Evolutionary conservation across 2,329 filamentous ascomycete species (phyloP), one percentile per base, ranked within the genome.

Genomic region (Ophiocordyceps camponoti-floridani): DNA sequence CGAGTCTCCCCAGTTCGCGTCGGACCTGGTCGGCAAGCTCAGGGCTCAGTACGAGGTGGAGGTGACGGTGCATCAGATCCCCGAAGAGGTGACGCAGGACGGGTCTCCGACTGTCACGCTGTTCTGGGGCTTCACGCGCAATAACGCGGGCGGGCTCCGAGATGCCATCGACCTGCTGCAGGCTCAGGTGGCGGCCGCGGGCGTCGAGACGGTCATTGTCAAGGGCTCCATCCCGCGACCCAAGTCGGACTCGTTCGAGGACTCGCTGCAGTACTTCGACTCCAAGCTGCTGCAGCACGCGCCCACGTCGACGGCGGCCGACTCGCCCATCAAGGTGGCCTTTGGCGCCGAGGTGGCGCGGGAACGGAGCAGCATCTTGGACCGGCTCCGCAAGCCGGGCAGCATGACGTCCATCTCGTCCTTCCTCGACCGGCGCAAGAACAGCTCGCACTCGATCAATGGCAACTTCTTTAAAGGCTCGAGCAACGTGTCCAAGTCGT

Each of bases 191-290:
- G 84, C 93, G 27, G 82, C 84, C 41, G 82, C 87, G 42, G 84
- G 84, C n/a, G 77, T 95, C n/a, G 86, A 96, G 54, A 75, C 81
- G 10, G 84, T 75, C 46, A 80, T 87, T 40, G 79, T 96, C 56
- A 93, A 93, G 62, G 91, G 91, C 44, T 81, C 86, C n/a, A 91
- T 96, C 51, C 87, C 89, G 18, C 83, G 91, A n/a, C 91, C 91
- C 50, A 95, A 96, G 67, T 96, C 91, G 1, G 91, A 98, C 61
- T 95, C 91, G 0, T 98, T 98, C 51, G 91, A 98, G 60, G 89
- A 98, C 54, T 94, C 89, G 8, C 72, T 96, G 44, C 89, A 88
- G 46, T 96, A 88, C 67, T 98, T 98, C 57, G 85, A 95, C 59
- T 95, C 89, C 2, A 96, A 95, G 66, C 74, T 98, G 41, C 75